A percentile compares a stretch with the other conserved stretches of the same genome.
Conservation (phyloP, 192 early-diverging fungal species). For the Obelidium mucronatum region DNA sequence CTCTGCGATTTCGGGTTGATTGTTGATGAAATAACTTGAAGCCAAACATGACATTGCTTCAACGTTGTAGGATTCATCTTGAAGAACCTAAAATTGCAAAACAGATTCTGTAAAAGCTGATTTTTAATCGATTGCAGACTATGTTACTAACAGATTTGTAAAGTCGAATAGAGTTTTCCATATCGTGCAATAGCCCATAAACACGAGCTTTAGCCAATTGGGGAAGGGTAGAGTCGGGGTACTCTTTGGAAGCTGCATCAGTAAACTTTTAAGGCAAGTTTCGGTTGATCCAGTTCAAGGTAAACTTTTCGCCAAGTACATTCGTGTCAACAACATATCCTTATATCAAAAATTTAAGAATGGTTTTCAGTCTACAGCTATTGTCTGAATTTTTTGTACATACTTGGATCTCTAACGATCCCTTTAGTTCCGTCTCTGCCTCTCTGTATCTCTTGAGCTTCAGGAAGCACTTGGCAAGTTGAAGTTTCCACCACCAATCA, state of each 20-base stretch:
- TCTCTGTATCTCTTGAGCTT: slow-evolving; percentile 26
- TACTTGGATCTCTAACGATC: slow-evolving; percentile 34
- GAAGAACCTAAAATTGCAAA: too few species aligned
- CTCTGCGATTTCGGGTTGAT: slow-evolving; percentile 47
- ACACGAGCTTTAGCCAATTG: slow-evolving; percentile 35
- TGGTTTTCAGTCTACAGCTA: background rate
- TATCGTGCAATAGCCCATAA: slow-evolving; percentile 33
- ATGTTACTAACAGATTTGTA: slow-evolving; percentile 40
- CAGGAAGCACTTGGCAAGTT: slow-evolving; percentile 37
- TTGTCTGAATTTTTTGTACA: background rate
- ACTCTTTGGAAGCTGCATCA: slow-evolving; percentile 8
- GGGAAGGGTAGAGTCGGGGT: slow-evolving; percentile 14
- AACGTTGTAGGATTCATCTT: slow-evolving; percentile 32
- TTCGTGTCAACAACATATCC: slow-evolving; percentile 29
- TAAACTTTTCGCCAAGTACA: slow-evolving; percentile 37
- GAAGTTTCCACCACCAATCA: slow-evolving; percentile 51
- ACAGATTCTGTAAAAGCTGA: too few species aligned
- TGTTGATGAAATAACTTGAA: slow-evolving; percentile 32
- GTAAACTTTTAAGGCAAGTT: slow-evolving; percentile 37
- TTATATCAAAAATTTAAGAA: slow-evolving; percentile 7
- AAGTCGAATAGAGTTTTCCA: slow-evolving; percentile 11
- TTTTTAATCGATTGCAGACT: too few species aligned
- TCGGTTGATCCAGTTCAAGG: slow-evolving; percentile 35
- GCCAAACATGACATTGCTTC: slow-evolving; percentile 42
- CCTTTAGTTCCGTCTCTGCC: slow-evolving; percentile 35